phyloP scores from a whole-genome alignment of 331 rosid species.

The Quercus tomentella region DNA sequence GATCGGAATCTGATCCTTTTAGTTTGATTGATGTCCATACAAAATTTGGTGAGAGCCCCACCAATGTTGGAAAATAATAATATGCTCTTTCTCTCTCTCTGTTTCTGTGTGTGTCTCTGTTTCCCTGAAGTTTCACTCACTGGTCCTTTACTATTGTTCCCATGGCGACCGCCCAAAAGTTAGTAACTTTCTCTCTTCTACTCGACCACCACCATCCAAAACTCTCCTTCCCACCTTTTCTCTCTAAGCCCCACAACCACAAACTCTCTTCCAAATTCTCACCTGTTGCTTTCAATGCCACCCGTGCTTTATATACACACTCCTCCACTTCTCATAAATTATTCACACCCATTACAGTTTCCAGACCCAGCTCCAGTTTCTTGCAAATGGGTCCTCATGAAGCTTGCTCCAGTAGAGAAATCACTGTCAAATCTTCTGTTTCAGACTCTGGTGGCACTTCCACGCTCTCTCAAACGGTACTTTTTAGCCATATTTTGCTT shows the following conservation, averaged over 20 bases:
- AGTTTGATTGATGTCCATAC: constrained; percentile 22
- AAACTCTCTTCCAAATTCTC: not conserved
- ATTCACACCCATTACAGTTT: not conserved
- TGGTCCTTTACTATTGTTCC: constrained; percentile 1
- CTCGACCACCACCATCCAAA: constrained; percentile 7
- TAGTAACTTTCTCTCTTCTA: constrained; percentile 3
- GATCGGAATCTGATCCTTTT: constrained; percentile 1
- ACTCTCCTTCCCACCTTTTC: not conserved
- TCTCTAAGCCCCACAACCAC: constrained; percentile 10
- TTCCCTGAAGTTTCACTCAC: not conserved
- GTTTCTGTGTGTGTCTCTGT: no score
- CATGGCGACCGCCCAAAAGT: constrained; percentile 21
- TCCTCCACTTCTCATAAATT: constrained; percentile 1
- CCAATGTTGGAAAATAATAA: not conserved
- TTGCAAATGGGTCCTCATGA: constrained; percentile 28
- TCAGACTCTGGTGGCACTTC: constrained; percentile 30
- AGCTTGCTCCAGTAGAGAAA: constrained; percentile 5
- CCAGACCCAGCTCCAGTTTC: constrained; percentile 15
- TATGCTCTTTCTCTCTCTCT: not conserved
- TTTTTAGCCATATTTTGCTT: not conserved
- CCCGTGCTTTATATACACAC: not conserved
- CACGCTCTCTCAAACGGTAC: constrained; percentile 33
- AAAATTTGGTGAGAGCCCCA: not conserved
- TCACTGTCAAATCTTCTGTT: constrained; percentile 24
- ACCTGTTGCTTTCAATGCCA: constrained; percentile 19